A percentile compares a stretch with the other conserved stretches of the same genome.
Conservation (phyloP, 352 stramenopile species). For the Phytophthora multivora region DNA sequence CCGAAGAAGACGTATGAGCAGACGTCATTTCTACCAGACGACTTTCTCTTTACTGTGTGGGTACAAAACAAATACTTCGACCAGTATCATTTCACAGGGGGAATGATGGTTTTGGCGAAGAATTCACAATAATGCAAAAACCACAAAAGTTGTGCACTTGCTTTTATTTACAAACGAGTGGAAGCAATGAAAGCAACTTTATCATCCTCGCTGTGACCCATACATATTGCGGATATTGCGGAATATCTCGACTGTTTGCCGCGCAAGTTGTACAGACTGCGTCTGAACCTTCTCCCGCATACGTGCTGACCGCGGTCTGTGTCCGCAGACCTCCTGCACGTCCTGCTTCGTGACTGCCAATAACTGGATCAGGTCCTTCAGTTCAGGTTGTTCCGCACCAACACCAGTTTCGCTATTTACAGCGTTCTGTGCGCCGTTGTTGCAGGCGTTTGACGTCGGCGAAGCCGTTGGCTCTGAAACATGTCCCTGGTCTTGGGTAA, state of each 20-base stretch:
- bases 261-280: slow-evolving; percentile 61
- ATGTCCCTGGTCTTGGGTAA: too few species aligned
- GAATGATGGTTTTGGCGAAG: too few species aligned
- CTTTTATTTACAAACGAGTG: neutral
- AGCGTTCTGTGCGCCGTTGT: neutral
- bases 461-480: too few species aligned
- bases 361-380: slow-evolving; percentile 70
- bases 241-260: slow-evolving; percentile 69
- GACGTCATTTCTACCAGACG: too few species aligned
- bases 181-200: too few species aligned
- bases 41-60: too few species aligned
- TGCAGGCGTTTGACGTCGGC: too few species aligned
- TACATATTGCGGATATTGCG: slow-evolving; percentile 62
- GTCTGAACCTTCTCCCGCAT: slow-evolving; percentile 73
- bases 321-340: slow-evolving; percentile 52
- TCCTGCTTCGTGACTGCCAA: slow-evolving; percentile 54
- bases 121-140: neutral
- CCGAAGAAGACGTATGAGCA: too few species aligned
- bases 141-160: neutral
- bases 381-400: slow-evolving; percentile 37
- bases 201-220: slow-evolving; percentile 30
- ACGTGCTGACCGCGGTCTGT: slow-evolving; percentile 62
- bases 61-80: too few species aligned
- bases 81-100: too few species aligned
- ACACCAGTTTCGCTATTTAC: slow-evolving; percentile 9